phyloP scores from a whole-genome alignment of 352 stramenopile genomes.

The Pythium grandisporangium region DNA sequence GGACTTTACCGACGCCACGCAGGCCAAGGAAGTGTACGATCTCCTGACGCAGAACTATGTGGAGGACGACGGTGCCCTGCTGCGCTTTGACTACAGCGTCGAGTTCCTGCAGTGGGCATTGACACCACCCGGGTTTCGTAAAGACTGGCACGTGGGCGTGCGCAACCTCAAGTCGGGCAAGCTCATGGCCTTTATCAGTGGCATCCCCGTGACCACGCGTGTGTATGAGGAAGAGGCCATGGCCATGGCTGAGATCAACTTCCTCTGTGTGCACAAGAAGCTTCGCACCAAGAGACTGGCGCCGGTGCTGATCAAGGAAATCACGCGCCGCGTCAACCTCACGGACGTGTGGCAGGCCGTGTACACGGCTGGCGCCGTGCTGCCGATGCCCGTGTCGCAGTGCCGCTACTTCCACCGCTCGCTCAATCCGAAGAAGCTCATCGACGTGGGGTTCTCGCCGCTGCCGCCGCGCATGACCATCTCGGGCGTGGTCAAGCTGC shows the following conservation, averaged over 20 bases:
- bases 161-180: constrained; percentile 85
- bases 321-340: constrained; percentile 98
- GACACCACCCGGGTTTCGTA: constrained; percentile 88
- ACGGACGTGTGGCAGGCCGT: constrained; percentile 92
- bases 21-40: constrained; percentile 93
- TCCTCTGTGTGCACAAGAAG: constrained; percentile 99
- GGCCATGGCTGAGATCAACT: constrained; percentile 96
- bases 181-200: constrained; percentile 97
- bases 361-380: constrained; percentile 96
- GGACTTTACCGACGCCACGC: constrained; percentile 73
- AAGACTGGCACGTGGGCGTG: constrained; percentile 95
- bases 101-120: constrained; percentile 88
- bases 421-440: constrained; percentile 98
- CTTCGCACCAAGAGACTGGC: constrained; percentile 93
- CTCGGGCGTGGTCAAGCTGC: constrained; percentile 85
- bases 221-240: constrained; percentile 50
- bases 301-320: constrained; percentile 99
- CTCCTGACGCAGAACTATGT: constrained; percentile 98
- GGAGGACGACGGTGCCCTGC: constrained; percentile 97
- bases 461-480: constrained; percentile 93
- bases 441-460: constrained; percentile 96
- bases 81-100: constrained; percentile 91
- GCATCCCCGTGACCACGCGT: constrained; percentile 82
- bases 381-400: constrained; percentile 92
- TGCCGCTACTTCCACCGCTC: constrained; percentile 97